Evolutionary conservation across 2,329 filamentous ascomycete species (phyloP), one percentile per base, ranked within the genome.

Genomic region (Colletotrichum plurivorum): DNA sequence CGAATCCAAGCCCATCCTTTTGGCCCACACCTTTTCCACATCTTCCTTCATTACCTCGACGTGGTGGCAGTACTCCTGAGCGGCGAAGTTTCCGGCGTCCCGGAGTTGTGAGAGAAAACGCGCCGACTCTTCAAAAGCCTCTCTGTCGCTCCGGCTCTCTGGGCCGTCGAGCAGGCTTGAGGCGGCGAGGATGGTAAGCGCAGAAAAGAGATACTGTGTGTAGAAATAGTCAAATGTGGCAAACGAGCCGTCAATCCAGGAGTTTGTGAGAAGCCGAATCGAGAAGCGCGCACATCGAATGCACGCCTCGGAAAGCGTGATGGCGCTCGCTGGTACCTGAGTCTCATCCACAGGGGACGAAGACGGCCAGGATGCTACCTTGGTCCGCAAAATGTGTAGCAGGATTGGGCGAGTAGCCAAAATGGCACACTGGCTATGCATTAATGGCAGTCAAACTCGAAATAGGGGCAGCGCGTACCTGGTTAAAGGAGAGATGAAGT

Each of bases 201-300:
- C 78, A 0, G 83, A 82, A 71, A 85, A 85, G n/a, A 86, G 78
- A 43, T 84, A 84, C 55, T 84, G 82, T 0, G 81, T 80, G 73
- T 81, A 78, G 62, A 82, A 82, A 72, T 84, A 85, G 67, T 85
- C 84, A 59, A 85, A 84, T 0, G 80, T 84, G 0, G 79, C 75
- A 61, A 85, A 84, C 0, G 82, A 80, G 0, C 84, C 84, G 25
- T 83, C 79, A 3, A 84, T 80, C 84, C 84, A 86, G 13, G 79
- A 78, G 7, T 83, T 77, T 4, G 78, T 81, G 0, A 85, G 75
- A 0, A 85, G 73, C 0, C 78, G 77, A 46, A 79, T 79, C 0
- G 83, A 85, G 53, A 85, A 81, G 0, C 81, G 78, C 2, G 84
- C 82, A 45, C 82, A 84, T n/a, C 80, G 78, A 1, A 84, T 77